Evolutionary conservation across 2,329 filamentous ascomycete genomes (phyloP), one percentile per base, ranked within the genome.

Genomic region (Microcyclosporella mali): DNA sequence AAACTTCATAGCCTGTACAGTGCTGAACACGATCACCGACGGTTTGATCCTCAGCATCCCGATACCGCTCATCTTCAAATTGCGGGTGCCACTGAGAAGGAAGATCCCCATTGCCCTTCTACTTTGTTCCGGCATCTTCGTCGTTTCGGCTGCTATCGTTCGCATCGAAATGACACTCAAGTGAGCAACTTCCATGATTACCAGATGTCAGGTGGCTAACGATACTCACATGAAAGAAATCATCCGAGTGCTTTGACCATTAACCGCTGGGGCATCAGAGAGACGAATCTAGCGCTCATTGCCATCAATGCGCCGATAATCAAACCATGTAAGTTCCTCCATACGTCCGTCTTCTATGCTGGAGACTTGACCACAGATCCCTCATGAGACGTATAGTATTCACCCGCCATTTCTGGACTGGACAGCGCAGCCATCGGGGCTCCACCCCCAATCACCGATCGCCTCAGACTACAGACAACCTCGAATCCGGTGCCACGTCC

Each of bases 241-340:
- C 47, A 47, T 11, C 62, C 61, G 0, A 58, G 55, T 1, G 60
- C 59, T 2, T 47, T 61, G 11, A 63, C 57, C 40, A 64, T 66
- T 38, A 66, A 67, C 35, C 47, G 56, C n/a, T 66, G 65, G 65
- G 64, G 63, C 12, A 55, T 64, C 1, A 53, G 65, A 34, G 65
- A 67, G 41, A 65, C 61, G 1, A 51, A 62, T 21, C 58, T 64
- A n/a, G 62, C 59, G 12, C 59, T 65, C 15, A 44, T 65, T n/a
- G 58, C 63, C 3, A 61, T 66, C 35, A 65, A 65, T 39, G 49
- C 59, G 0, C 64, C 62, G 7, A 60, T 65, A 15, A 47, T 66
- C 3, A 50, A 56, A 6, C 63, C 62, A 1, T 38, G 40, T 43
- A 32, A 21, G 40, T 15, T 9, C n/a, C 4, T 32, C 33, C n/a